phyloP scores from a whole-genome alignment of 805 yeast genomes.

The Suhomyces sp. region DNA sequence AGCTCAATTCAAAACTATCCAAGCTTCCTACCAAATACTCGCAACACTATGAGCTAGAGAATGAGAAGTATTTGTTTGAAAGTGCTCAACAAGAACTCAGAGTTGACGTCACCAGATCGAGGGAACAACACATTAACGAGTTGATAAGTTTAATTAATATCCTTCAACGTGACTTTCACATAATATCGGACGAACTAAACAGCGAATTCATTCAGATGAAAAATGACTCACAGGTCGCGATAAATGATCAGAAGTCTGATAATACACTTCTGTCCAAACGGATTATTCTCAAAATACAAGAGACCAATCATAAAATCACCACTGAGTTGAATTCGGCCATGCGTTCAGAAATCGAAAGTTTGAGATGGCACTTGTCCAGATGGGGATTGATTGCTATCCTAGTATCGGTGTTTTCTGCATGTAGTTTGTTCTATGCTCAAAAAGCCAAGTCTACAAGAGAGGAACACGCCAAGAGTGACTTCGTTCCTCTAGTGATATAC shows the following conservation, averaged over 20 bases:
- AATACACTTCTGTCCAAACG: constrained; percentile 72
- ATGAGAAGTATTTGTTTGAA: constrained; percentile 83
- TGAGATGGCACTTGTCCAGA: constrained; percentile 91
- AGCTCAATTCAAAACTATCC: constrained; percentile 38
- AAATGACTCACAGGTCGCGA: constrained; percentile 77
- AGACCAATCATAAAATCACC: constrained; percentile 77
- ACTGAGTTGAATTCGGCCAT: constrained; percentile 79
- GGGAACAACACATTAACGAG: constrained; percentile 68
- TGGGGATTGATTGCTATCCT: constrained; percentile 79
- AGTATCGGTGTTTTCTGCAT: constrained; percentile 55
- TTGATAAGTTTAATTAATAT: constrained; percentile 63
- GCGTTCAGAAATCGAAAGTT: constrained; percentile 79
- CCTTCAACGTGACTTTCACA: constrained; percentile 68
- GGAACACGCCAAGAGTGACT: constrained; percentile 28
- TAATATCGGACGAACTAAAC: constrained; percentile 72
- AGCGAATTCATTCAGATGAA: constrained; percentile 54
- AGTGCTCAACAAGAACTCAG: constrained; percentile 87
- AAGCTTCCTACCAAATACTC: constrained; percentile 47
- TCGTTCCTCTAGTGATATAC: constrained; percentile 40
- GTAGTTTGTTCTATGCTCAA: constrained; percentile 51
- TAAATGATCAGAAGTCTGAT: constrained; percentile 82
- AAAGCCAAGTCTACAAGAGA: constrained; percentile 21
- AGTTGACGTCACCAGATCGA: constrained; percentile 69
- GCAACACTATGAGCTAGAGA: constrained; percentile 70
- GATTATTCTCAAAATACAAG: constrained; percentile 70